Percentiles rank a stretch among this genome's conserved stretches.
These are phyloP conservation scores for Escovopsis sp. DNA, from an alignment of 2,329 filamentous ascomycete genomes.

Conservation along the genomic window DNA sequence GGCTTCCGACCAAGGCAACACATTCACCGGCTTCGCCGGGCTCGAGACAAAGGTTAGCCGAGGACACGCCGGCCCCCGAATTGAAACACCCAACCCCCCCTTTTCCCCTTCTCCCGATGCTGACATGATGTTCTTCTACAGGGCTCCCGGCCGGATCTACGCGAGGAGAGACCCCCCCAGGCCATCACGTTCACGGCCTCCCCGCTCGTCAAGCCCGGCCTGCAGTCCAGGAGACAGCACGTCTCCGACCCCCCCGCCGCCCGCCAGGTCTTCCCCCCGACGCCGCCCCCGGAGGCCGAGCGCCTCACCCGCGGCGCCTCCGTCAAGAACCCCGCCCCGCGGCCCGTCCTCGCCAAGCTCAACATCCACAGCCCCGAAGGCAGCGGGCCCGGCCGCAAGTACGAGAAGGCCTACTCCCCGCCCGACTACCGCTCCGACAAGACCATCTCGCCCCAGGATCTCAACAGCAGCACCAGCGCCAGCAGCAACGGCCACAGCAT, in stretches of 20 bases:
- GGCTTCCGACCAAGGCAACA: slow-evolving; percentile 66
- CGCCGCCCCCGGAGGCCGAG: slow-evolving; percentile 87
- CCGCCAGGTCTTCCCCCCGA: slow-evolving; percentile 86
- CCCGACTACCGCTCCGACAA: slow-evolving; percentile 15
- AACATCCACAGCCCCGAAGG: slow-evolving; percentile 42
- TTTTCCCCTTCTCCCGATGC: neutral
- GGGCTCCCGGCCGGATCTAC: slow-evolving; percentile 21
- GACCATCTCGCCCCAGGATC: neutral
- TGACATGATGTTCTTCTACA: slow-evolving; percentile 12
- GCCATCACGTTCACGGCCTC: slow-evolving; percentile 85
- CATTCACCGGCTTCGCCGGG: slow-evolving; percentile 68
- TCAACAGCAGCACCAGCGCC: too few species aligned
- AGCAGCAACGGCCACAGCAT: too few species aligned
- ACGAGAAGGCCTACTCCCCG: slow-evolving; percentile 40
- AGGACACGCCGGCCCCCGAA: neutral
- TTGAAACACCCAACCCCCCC: too few species aligned
- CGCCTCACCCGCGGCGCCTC: slow-evolving; percentile 46
- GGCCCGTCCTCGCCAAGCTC: slow-evolving; percentile 46
- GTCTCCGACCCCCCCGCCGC: slow-evolving; percentile 61
- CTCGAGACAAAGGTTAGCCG: slow-evolving; percentile 56
- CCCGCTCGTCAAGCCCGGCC: slow-evolving; percentile 77
- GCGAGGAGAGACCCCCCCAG: slow-evolving; percentile 46
- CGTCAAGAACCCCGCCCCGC: slow-evolving; percentile 42
- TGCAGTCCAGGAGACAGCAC: slow-evolving; percentile 69
- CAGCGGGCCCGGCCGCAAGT: slow-evolving; percentile 29